Percentiles rank a stretch among this genome's conserved stretches.
These are phyloP conservation scores for Parastagonospora avenae DNA, from an alignment of 2,329 filamentous ascomycete genomes.

Conservation along the genomic window DNA sequence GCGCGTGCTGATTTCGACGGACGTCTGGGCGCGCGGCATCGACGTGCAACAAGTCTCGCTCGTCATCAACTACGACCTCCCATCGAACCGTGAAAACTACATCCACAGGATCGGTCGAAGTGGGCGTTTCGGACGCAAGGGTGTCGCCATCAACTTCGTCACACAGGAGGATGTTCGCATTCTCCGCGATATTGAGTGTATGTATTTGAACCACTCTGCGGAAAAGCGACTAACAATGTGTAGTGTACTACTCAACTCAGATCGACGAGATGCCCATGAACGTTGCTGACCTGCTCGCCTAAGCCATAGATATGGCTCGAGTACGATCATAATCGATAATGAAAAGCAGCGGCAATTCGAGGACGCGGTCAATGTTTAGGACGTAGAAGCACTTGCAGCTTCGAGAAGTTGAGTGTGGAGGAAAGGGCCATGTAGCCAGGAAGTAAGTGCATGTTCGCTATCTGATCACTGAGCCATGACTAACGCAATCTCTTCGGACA, in stretches of 20 bases:
- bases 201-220: conserved; percentile 36
- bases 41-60: conserved; percentile 98
- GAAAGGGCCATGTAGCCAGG: conserved; percentile 42
- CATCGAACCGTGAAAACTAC: conserved; percentile 99
- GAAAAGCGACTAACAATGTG: conserved; percentile 39
- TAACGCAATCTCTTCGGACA: neutral
- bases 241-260: conserved; percentile 93
- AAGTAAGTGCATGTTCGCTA: conserved; percentile 23
- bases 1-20: conserved; percentile 93
- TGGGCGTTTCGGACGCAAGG: conserved; percentile 94
- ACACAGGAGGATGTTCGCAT: conserved; percentile 98
- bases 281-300: conserved; percentile 50
- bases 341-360: neutral
- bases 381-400: conserved; percentile 19
- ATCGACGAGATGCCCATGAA: conserved; percentile 99
- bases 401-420: conserved; percentile 37
- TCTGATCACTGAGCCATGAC: neutral
- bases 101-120: conserved; percentile 97
- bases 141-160: conserved; percentile 99
- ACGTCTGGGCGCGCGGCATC: conserved; percentile 97
- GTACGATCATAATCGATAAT: neutral
- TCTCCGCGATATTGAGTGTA: conserved; percentile 92
- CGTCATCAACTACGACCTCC: conserved; percentile 99
- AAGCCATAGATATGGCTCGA: neutral
- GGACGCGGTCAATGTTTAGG: neutral